Evolutionary conservation across 768 basidiomycete genomes (phyloP).

Genomic region (Hygrocybe punicea): DNA sequence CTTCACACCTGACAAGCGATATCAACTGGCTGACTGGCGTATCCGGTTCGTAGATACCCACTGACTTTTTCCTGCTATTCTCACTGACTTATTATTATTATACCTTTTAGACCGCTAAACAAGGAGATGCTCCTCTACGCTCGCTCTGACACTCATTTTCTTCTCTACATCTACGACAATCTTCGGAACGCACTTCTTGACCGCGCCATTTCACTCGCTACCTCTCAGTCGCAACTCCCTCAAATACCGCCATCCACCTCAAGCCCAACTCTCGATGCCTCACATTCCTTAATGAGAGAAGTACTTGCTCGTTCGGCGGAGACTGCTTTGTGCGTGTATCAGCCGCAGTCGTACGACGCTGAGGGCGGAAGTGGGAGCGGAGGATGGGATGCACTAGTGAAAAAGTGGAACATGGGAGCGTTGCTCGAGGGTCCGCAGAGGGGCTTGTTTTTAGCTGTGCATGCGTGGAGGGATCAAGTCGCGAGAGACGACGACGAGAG

Average conservation of each 20-base stretch:
- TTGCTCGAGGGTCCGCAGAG: constrained; percentile 44
- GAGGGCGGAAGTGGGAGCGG: constrained; percentile 58
- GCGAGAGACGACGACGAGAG: constrained; percentile 88
- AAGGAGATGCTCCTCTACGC: constrained; percentile 90
- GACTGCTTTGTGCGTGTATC: constrained; percentile 71
- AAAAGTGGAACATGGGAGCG: constrained; percentile 78
- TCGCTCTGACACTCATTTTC: constrained; percentile 93
- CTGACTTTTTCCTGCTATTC: not conserved
- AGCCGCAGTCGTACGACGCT: constrained; percentile 66
- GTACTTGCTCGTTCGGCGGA: constrained; percentile 72
- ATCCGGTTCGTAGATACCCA: constrained; percentile 57
- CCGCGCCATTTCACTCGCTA: constrained; percentile 47
- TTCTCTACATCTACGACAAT: constrained; percentile 88
- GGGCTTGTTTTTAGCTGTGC: constrained; percentile 66
- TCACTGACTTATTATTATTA: not conserved
- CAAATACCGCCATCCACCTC: constrained; percentile 23
- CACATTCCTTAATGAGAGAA: constrained; percentile 49
- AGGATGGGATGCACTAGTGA: constrained; percentile 76
- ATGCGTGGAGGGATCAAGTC: constrained; percentile 77
- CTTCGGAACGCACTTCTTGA: constrained; percentile 86
- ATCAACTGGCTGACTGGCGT: constrained; percentile 97
- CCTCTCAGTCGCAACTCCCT: constrained; percentile 22
- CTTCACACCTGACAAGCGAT: constrained; percentile 89
- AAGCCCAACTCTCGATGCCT: constrained; percentile 13
- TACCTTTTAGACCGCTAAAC: constrained; percentile 60